Conservation (phyloP, 225 moss, liverwort and hornwort genomes). For the Neckera pumila region DNA sequence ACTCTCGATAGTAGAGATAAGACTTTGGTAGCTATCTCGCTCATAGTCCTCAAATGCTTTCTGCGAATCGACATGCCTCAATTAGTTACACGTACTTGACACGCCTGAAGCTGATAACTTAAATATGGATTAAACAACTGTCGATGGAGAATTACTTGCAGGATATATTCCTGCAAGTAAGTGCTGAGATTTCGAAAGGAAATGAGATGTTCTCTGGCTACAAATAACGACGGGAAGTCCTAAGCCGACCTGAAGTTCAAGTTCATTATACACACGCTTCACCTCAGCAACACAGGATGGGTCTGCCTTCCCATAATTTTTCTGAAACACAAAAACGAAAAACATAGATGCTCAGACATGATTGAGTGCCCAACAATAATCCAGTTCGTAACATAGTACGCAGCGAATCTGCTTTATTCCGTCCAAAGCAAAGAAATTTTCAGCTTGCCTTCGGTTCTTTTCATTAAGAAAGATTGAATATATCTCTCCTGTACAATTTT, state of each 20-base stretch:
- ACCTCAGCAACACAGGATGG: conserved; percentile 56
- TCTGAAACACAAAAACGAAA: conserved; percentile 24
- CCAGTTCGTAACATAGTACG: background rate
- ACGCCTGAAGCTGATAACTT: background rate
- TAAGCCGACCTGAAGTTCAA: conserved; percentile 62
- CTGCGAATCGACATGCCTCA: conserved; percentile 20
- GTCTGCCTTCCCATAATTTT: conserved; percentile 81
- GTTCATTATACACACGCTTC: conserved; percentile 68
- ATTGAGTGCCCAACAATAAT: background rate
- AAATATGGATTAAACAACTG: background rate
- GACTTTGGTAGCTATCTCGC: conserved; percentile 52
- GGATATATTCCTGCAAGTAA: background rate
- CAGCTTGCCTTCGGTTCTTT: background rate
- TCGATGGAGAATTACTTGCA: background rate
- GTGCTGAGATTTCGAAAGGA: background rate
- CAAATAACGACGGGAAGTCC: background rate
- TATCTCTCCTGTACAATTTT: background rate
- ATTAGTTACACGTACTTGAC: background rate
- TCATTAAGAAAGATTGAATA: background rate
- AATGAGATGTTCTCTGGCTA: background rate
- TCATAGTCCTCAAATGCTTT: conserved; percentile 77
- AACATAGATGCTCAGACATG: background rate
- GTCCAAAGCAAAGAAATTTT: background rate
- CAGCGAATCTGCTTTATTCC: background rate
- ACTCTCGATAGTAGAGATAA: conserved; percentile 45